Evolutionary conservation across 805 yeast genomes (phyloP).

Genomic region (Grigorovia transvaalensis): DNA sequence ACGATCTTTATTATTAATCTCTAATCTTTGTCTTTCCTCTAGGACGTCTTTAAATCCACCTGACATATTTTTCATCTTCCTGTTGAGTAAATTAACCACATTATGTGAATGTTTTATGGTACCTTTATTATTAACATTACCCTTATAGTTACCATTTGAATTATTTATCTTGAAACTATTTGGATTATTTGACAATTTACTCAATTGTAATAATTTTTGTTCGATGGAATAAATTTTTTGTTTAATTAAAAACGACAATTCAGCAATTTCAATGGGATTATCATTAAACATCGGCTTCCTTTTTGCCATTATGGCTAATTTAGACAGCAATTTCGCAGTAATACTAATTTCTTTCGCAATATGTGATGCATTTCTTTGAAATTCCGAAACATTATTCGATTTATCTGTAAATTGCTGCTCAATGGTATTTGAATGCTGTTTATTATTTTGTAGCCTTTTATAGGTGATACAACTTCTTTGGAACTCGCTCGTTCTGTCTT

Average conservation of each 20-base stretch:
- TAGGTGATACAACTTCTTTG: slow-evolving; percentile 80
- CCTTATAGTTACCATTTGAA: not conserved
- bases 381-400: slow-evolving; percentile 36
- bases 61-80: slow-evolving; percentile 83
- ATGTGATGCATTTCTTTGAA: slow-evolving; percentile 58
- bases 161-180: not conserved
- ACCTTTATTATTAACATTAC: not conserved
- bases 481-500: slow-evolving; percentile 86
- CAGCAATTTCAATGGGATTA: slow-evolving; percentile 86
- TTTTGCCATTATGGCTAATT: slow-evolving; percentile 75
- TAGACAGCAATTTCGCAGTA: slow-evolving; percentile 69
- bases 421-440: not conserved
- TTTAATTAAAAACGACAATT: slow-evolving; percentile 69
- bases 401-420: not conserved
- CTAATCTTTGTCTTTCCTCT: slow-evolving; percentile 76
- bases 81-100: slow-evolving; percentile 77
- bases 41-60: slow-evolving; percentile 87
- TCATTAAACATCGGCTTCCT: slow-evolving; percentile 88
- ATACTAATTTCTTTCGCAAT: slow-evolving; percentile 85
- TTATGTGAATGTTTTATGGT: slow-evolving; percentile 54
- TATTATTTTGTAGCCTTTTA: slow-evolving; percentile 43
- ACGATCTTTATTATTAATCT: slow-evolving; percentile 67
- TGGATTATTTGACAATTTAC: slow-evolving; percentile 33
- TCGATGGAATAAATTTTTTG: slow-evolving; percentile 41
- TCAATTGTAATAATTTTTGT: slow-evolving; percentile 79